Base-by-base conservation (phyloP, 2,329 filamentous ascomycete genomes). In the Sphaerulina musiva region DNA sequence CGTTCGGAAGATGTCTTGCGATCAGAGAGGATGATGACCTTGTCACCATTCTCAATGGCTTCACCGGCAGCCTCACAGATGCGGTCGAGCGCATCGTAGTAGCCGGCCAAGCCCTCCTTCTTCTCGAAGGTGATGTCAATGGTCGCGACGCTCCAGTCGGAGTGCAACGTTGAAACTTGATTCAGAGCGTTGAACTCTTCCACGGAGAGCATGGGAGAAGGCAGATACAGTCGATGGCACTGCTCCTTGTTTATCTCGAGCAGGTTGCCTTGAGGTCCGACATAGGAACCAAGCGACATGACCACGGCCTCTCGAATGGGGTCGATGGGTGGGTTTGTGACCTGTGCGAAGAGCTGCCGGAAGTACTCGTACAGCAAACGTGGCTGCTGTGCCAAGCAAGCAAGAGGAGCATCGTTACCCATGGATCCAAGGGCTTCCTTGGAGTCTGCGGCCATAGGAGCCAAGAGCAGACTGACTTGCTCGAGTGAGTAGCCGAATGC, bases 371-470 rank as follows among this genome's bases (percentile, higher is more conserved):
- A 95, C 17, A 96, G 81, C 51, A 95, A 78, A 63, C 91, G 87
- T 63, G 92, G 90, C 59, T 91, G 87, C 61, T 87, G 82, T n/a
- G 92, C 87, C 69, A 97, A 78, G 72, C 90, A 95, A 50, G 92
- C 92, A 60, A 97, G 78, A 42, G 92, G 92, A 43, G 88, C 89
- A 76, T 97, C 92, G 69, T 97, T 97, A 65, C 92, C 92, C 92
- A 97, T 97, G 56, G 92, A 97, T 40, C 92, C 92, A 51, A 97
- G 80, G 42, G 92, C 92, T 73, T 97, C 92, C 76, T 97, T 97
- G 57, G 95, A 95, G 67, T 97, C 92, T 23, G 90, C 90, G 55
- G 90, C 92, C 92, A 97, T 97, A 8, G 92, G 92, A 14, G 87
- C 92, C 49, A 97, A 82, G 38, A 97, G 79, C 69, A 97, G 75